Evolutionary conservation across 768 basidiomycete species (phyloP), one percentile per base, ranked within the genome.

Genomic region (Termitomyces sp.): DNA sequence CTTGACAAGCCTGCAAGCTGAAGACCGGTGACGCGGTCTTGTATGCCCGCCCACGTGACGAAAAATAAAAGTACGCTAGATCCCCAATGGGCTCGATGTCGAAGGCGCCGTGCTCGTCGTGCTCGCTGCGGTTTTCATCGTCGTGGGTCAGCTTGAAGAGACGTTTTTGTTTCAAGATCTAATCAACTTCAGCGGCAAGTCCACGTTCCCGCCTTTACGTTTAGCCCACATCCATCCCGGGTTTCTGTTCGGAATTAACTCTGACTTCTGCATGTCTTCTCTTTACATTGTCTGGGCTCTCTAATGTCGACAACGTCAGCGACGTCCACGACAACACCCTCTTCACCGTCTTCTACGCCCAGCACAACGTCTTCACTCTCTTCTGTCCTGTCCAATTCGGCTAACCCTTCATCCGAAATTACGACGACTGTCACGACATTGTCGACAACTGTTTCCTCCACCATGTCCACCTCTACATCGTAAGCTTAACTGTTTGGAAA

Each of bases 311-410:
- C 55, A 40, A 52, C 53, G 53, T 60, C 56, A 29, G 31, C 54
- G 40, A 58, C 60, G 54, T 54, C 44, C 48, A 43, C 48, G 32
- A 49, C 60, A 31, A 50, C 53, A 29, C 21, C 34, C 25, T 47
- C 60, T 43, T 53, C 62, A 47, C 53, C 64, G 51, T 51, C 61
- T 54, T 54, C 53, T 10, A 43, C 63, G 47, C 61, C 67, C 44
- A 50, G 60, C 23, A 42, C 65, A 35, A 44, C 59, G 42, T 57
- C 65, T 29, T 55, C 66, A 31, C 44, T 67, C 12, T 45, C 66
- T 56, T 63, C 67, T 11, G 23, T 63, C 38, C 40, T 62, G 53
- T 57, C 63, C 54, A 58, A 60, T 43, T 58, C 63, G 41, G 53
- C 64, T 49, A 34, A 59, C 16, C 49, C 62, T 48, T 54, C 61